phyloP scores from a whole-genome alignment of 805 yeast genomes.

The Candida stauntonica region DNA sequence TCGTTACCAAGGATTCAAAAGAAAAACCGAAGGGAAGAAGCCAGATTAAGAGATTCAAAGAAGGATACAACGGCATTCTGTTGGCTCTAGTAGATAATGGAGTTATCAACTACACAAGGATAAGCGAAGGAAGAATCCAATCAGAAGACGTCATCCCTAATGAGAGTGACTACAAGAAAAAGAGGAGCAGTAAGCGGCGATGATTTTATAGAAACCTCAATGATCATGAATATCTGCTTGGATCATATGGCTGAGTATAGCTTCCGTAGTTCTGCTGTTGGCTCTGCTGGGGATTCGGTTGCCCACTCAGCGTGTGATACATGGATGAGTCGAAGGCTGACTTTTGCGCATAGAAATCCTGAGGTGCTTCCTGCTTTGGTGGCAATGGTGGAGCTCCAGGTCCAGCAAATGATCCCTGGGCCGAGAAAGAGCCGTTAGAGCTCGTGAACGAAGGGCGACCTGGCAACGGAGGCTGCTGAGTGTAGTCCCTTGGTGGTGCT shows the following conservation, averaged over 20 bases:
- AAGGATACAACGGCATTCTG: conserved; percentile 48
- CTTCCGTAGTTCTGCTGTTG: no score
- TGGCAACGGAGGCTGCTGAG: neutral
- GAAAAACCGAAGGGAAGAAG: conserved; percentile 14
- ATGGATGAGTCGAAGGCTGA: conserved; percentile 42
- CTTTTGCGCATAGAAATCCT: conserved; percentile 42
- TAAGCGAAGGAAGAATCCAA: conserved; percentile 47
- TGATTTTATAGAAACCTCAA: neutral
- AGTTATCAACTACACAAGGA: conserved; percentile 57
- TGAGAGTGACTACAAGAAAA: conserved; percentile 1
- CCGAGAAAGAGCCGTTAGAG: no score
- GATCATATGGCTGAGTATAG: conserved; percentile 26
- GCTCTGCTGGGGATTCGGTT: no score
- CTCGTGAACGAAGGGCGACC: no score
- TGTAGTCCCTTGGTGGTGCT: conserved; percentile 8
- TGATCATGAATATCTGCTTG: conserved; percentile 4
- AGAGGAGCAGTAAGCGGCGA: neutral
- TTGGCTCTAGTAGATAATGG: conserved; percentile 76
- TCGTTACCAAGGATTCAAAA: neutral
- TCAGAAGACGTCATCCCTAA: conserved; percentile 28
- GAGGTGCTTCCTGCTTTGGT: conserved; percentile 7
- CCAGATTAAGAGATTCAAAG: conserved; percentile 40
- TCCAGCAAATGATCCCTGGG: conserved; percentile 1
- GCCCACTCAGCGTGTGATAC: conserved; percentile 26
- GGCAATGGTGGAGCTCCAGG: conserved; percentile 23